Evolutionary conservation across 2,329 filamentous ascomycete species (phyloP), one percentile per base, ranked within the genome.

Genomic region (Metarhizium guizhouense): DNA sequence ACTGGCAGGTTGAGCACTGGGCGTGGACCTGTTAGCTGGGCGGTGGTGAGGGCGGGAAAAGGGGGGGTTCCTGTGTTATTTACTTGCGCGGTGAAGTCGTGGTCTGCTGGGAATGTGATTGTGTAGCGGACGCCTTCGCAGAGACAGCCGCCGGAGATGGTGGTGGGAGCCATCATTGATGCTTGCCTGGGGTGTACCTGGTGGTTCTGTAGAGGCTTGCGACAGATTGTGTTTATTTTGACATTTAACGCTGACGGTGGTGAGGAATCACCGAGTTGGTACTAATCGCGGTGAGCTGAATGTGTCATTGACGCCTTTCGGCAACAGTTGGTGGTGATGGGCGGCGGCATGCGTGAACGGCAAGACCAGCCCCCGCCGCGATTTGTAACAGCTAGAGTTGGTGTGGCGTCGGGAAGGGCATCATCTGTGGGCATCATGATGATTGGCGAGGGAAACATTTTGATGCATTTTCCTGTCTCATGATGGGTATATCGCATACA

Each of bases 141-240:
- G 51, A 82, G 71, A 60, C 79, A 82, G 38, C 79, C 78, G 43
- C 78, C 79, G 0, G 71, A 74, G 59, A 81, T 67, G 52, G 61
- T 64, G 2, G 64, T 62, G 16, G 74, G 73, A 45, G 25, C 63
- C 67, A 38, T 61, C 57, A 14, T n/a, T 25, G n/a, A 47, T 47
- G 43, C 3, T 13, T 43, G 40, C 1, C n/a, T 18, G 40, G 40
- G 11, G 6, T 6, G n/a, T 8, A 3, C 34, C 8, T 36, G 2
- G 34, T 36, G 34, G 6, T 8, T 36, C n/a, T 16, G 13, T 6
- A 1, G 40, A 14, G 40, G 6, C n/a, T 3, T 18, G 40, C 0
- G 40, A 43, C 25, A 25, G 25, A 25, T 25, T 25, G 25, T 14
- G 40, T 6, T 43, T 14, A 14, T 43, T n/a, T 14, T 16, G 1